phyloP scores from a whole-genome alignment of 2,329 filamentous ascomycete species.

The Dendrostoma leiphaemia region DNA sequence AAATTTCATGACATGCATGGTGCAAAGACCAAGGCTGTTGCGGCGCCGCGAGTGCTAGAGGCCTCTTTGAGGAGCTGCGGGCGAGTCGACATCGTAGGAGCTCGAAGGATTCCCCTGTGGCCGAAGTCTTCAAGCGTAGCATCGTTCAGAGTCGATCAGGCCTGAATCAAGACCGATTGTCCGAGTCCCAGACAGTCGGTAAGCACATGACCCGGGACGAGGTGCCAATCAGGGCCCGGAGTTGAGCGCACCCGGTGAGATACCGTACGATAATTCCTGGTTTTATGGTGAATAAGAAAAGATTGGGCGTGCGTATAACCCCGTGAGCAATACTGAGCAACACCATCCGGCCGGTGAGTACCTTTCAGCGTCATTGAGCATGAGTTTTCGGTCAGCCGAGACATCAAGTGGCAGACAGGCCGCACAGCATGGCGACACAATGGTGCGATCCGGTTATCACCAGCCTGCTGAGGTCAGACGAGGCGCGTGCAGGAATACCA shows the following conservation, averaged over 20 bases:
- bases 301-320: too few species aligned
- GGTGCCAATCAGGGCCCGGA: too few species aligned
- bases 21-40: too few species aligned
- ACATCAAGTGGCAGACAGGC: background rate
- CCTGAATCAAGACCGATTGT: background rate
- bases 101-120: too few species aligned
- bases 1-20: background rate
- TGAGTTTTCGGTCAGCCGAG: background rate
- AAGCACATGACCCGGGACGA: background rate
- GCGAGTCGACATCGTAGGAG: too few species aligned
- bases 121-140: background rate
- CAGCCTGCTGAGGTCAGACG: slow-evolving; percentile 3
- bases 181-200: background rate
- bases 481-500: too few species aligned
- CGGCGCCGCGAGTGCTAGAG: too few species aligned
- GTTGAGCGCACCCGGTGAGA: too few species aligned
- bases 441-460: background rate
- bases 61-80: too few species aligned
- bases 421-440: background rate
- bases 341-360: background rate
- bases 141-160: background rate
- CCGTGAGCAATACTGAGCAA: too few species aligned
- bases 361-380: background rate
- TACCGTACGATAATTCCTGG: too few species aligned
- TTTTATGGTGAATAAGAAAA: background rate